These are phyloP conservation scores for Zymoseptoria pseudotritici DNA, from an alignment of 2,329 filamentous ascomycete genomes.

Conservation along the genomic window DNA sequence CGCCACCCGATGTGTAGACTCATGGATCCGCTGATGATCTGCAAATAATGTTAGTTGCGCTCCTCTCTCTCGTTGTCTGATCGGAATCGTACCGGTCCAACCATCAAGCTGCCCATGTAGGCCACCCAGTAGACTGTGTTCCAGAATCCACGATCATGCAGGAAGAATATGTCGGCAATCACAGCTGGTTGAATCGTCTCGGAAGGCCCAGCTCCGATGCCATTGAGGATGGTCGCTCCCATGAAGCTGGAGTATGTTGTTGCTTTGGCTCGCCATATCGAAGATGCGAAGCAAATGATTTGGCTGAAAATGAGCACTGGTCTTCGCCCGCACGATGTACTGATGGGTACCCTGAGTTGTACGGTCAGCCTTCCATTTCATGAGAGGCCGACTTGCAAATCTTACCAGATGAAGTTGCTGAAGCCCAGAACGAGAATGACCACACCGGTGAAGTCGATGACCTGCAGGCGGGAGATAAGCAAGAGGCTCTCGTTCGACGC, in stretches of 20 bases:
- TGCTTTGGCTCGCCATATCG: constrained; percentile 53
- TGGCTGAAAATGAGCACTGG: constrained; percentile 42
- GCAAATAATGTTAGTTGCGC: constrained; percentile 24
- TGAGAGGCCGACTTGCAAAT: background rate
- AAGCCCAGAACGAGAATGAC: constrained; percentile 52
- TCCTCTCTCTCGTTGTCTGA: background rate
- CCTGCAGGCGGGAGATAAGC: constrained; percentile 20
- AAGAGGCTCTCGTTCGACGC: background rate
- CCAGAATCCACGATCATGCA: constrained; percentile 54
- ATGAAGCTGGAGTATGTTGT: constrained; percentile 55
- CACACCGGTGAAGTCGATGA: constrained; percentile 51
- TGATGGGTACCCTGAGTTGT: constrained; percentile 45
- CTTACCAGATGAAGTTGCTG: constrained; percentile 53
- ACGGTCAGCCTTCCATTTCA: constrained; percentile 3
- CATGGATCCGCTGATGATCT: constrained; percentile 55
- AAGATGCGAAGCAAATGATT: constrained; percentile 35
- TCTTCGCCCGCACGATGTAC: constrained; percentile 48
- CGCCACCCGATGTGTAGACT: constrained; percentile 51
- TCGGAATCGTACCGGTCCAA: constrained; percentile 29
- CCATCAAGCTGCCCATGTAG: constrained; percentile 59
- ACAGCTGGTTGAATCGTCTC: constrained; percentile 57
- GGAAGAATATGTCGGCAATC: constrained; percentile 58
- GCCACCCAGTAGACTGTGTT: constrained; percentile 53
- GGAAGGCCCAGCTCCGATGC: constrained; percentile 54
- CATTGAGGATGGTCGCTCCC: constrained; percentile 54